A percentile compares a stretch with the other conserved stretches of the same genome.
Conservation (phyloP, 2,329 filamentous ascomycete species). For the Ceratocystiopsis sp. region DNA sequence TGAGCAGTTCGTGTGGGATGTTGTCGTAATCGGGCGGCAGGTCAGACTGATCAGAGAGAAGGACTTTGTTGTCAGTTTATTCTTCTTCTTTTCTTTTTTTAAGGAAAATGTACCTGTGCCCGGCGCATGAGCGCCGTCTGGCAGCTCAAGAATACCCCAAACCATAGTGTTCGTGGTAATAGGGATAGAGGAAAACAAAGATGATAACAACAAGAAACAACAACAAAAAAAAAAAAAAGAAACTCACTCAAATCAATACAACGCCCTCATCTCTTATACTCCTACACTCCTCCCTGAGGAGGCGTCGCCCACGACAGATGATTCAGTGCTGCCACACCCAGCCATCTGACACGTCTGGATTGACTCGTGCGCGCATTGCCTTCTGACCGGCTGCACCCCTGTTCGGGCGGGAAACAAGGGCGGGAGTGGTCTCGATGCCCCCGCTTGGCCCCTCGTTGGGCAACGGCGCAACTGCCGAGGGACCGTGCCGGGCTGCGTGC, state of each 20-base stretch:
- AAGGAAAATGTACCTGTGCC: conserved; percentile 23
- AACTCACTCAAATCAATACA: neutral
- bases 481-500: too few relatives aligned
- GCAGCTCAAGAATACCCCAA: conserved; percentile 29
- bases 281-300: too few relatives aligned
- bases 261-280: neutral
- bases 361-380: too few relatives aligned
- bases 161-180: conserved; percentile 18
- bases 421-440: too few relatives aligned
- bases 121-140: conserved; percentile 26
- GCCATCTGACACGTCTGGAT: neutral
- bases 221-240: neutral
- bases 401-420: too few relatives aligned
- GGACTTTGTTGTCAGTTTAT: conserved; percentile 15
- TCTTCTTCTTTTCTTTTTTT: neutral
- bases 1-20: conserved; percentile 23
- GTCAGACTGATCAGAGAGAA: conserved; percentile 27
- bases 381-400: neutral
- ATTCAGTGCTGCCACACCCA: neutral
- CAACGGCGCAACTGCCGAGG: too few relatives aligned
- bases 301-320: too few relatives aligned
- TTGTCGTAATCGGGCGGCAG: conserved; percentile 26
- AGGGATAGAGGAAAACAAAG: neutral
- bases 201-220: neutral
- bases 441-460: too few relatives aligned